phyloP scores from a whole-genome alignment of 495 filamentous ascomycete genomes.

The Hyphodiscus hymeniophilus region DNA sequence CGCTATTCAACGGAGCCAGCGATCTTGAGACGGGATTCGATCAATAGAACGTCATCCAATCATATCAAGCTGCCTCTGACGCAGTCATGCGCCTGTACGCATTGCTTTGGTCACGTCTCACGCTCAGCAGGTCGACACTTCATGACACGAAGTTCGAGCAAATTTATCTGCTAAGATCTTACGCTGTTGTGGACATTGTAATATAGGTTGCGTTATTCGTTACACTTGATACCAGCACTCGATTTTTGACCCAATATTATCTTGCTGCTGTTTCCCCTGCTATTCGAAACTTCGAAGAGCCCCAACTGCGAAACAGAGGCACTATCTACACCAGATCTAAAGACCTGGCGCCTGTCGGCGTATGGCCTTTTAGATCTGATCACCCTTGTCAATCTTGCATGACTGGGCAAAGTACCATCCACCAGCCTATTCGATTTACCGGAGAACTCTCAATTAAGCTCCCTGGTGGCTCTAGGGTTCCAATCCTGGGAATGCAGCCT shows the following conservation, averaged over 20 bases:
- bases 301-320: conserved; percentile 14
- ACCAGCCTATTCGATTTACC: neutral
- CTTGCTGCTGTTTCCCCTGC: conserved; percentile 11
- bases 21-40: neutral
- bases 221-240: too few relatives aligned
- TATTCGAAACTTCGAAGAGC: conserved; percentile 12
- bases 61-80: neutral
- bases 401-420: too few relatives aligned
- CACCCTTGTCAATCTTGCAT: conserved; percentile 17
- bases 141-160: neutral
- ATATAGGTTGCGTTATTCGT: too few relatives aligned
- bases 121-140: neutral
- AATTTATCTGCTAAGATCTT: too few relatives aligned
- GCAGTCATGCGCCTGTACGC: neutral
- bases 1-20: conserved; percentile 2
- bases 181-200: too few relatives aligned
- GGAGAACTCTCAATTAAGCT: conserved; percentile 10
- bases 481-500: neutral
- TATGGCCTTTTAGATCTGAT: conserved; percentile 16
- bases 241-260: neutral
- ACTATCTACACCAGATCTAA: neutral
- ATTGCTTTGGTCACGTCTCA: neutral
- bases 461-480: conserved; percentile 16
- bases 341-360: neutral
- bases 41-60: too few relatives aligned